Evolutionary conservation across 2,329 filamentous ascomycete species (phyloP).

Genomic region (Ophiostoma novo-ulmi): DNA sequence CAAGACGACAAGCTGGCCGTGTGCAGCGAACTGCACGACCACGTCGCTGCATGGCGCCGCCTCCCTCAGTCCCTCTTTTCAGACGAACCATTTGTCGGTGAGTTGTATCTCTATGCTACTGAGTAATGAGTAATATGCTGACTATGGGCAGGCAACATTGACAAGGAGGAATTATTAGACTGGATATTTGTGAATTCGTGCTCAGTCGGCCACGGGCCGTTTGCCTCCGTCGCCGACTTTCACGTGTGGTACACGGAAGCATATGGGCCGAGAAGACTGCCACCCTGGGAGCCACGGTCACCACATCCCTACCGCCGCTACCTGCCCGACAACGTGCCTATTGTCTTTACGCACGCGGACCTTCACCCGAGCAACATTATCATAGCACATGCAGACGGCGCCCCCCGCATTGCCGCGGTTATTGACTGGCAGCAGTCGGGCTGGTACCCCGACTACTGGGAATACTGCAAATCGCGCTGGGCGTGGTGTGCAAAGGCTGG

Average conservation of each 20-base stretch:
- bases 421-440: slow-evolving; percentile 4
- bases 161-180: not conserved
- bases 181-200: not conserved
- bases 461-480: slow-evolving; percentile 11
- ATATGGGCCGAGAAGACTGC: not conserved
- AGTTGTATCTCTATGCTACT: not conserved
- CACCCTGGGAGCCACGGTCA: not conserved
- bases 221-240: not conserved
- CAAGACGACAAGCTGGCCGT: not conserved
- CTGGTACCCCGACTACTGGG: slow-evolving; percentile 1
- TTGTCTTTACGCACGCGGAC: not conserved
- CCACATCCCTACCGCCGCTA: not conserved
- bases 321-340: not conserved
- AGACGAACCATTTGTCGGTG: not conserved
- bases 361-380: not conserved
- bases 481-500: not conserved
- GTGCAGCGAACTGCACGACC: not conserved
- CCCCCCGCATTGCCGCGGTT: not conserved
- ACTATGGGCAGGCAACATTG: not conserved
- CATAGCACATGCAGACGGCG: not conserved
- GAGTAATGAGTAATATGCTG: not conserved
- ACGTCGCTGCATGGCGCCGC: not conserved
- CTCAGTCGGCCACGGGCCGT: not conserved
- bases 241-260: not conserved
- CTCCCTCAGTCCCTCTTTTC: not conserved